These are phyloP conservation scores for Colletotrichum filicis DNA, from an alignment of 2,329 filamentous ascomycete species.

Conservation along the genomic window DNA sequence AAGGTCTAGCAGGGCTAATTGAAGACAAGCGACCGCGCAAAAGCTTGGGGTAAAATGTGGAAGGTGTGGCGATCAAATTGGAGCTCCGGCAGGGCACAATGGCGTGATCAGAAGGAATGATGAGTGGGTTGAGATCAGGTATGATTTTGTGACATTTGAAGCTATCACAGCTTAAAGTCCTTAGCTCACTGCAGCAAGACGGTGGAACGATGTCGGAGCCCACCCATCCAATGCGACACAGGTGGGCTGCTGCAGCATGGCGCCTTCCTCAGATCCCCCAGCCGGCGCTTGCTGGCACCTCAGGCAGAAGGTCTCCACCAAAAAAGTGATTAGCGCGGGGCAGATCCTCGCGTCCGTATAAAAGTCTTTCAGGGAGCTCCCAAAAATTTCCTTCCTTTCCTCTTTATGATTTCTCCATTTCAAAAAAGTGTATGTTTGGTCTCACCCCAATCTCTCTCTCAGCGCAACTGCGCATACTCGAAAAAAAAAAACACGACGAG, in stretches of 20 bases:
- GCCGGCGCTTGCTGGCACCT: conserved; percentile 18
- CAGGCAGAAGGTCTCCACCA: conserved; percentile 42
- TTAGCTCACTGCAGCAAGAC: neutral
- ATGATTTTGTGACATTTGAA: conserved; percentile 17
- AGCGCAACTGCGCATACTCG: conserved; percentile 12
- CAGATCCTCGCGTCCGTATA: conserved; percentile 44
- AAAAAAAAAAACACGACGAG: neutral
- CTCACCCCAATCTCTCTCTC: conserved; percentile 7
- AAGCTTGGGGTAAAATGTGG: neutral
- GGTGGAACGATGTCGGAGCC: conserved; percentile 1
- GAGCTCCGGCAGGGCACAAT: neutral
- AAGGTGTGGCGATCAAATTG: neutral
- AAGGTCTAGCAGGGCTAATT: neutral
- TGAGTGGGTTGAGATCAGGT: neutral
- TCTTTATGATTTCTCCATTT: conserved; percentile 97
- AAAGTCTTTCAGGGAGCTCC: conserved; percentile 47
- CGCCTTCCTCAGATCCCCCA: neutral
- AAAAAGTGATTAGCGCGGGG: conserved; percentile 29
- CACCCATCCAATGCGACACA: neutral
- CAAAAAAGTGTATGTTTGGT: conserved; percentile 86
- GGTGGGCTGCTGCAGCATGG: conserved; percentile 8
- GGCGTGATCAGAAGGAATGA: neutral
- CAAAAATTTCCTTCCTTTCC: conserved; percentile 58
- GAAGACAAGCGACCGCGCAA: neutral
- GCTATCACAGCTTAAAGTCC: conserved; percentile 24